Base-by-base conservation (phyloP, 163 green algal species). In the Botryococcus braunii region DNA sequence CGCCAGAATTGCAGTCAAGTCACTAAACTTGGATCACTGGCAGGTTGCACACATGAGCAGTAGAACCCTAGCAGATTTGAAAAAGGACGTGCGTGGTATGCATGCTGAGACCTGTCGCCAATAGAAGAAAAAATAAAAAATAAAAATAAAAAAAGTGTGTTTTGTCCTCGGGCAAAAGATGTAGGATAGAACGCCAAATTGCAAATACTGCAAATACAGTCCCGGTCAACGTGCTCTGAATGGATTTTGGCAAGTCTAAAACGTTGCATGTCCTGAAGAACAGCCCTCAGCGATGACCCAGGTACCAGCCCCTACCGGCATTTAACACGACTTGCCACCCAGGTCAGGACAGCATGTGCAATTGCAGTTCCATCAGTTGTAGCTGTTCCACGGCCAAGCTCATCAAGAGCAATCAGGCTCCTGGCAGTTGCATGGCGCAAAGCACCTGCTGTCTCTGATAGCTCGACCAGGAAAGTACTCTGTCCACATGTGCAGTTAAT, bases 381-480 rank as follows among this genome's bases (percentile, higher is more conserved):
- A 32, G 91, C 82, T 7, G 94, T 99, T 38, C 94, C 94, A 9
- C 94, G 69, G 1, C 94, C 94, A 49, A 99, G 84, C 82, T 99
- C 94, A 68, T 99, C 94, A 71, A 98, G 79, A 0, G 85, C 89
- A 47, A 98, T 92, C 38, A 95, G 80, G 39, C 74, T 55, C 39
- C 13, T 37, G 29, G 35, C 11, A 0, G 78, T 89, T 36, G 85
- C 83, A 7, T 68, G 69, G 32, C 78, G 69, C 59, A 97, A 80
- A 69, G 91, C 86, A 43, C 83, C 82, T 1, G 88, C 86, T 25
- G 94, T 97, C 80, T 99, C 93, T 3, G 76, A 74, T 47, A 99
- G 85, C 85, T 99, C 94, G n/a, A 98, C 87, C 40, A 92, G 85
- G 68, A 98, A 98, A 7, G 94, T 98, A 62, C 78, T 92, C 82